Base-by-base conservation (phyloP, 306 rosid species). In the Mimosa bimucronata region DNA sequence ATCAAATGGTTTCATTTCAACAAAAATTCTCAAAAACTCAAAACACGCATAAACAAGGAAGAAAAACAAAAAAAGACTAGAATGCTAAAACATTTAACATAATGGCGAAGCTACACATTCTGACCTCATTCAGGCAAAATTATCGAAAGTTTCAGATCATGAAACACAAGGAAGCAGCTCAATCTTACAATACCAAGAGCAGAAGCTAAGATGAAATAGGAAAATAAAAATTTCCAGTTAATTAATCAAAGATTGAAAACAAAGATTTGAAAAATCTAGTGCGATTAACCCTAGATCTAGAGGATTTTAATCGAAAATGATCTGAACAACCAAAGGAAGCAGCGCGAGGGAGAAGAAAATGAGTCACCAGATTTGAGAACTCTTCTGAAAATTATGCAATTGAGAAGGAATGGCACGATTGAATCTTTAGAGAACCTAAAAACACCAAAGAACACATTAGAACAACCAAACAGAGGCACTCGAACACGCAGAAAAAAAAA, bases 221-320 rank as follows among this genome's bases (percentile, higher is more conserved):
- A 31, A 18, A 65, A 65, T 2, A 2, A 38, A 48, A 44, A 64
- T 1, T 28, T 1, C 26, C 62, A 41, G 45, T 25, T n/a, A n/a
- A n/a, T n/a, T 45, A 73, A 18, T 71, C 10, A 25, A 31, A 62
- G 70, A 45, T n/a, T 21, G 9, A 4, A 40, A 46, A 6, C 3
- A 6, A 12, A 12, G 64, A 21, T 77, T 70, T 25, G 77, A 52
- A 66, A 30, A 52, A 62, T 30, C 68, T 38, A 34, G 46, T 65
- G 18, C 42, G 29, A 3, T 15, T 65, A 52, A 68, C 88, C 79
- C 83, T 84, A 79, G 85, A 82, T 87, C 88, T 77, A 80, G 38
- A 38, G 18, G 50, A 65, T 65, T 3, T 30, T 46, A 52, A 10
- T 42, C 7, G 41, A 30, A 37, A 68, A n/a, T 28, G 41, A 65